Percentiles rank a stretch among this genome's conserved stretches.
These are phyloP conservation scores for Sporothrix pallida DNA, from an alignment of 2,329 filamentous ascomycete genomes.

Conservation along the genomic window DNA sequence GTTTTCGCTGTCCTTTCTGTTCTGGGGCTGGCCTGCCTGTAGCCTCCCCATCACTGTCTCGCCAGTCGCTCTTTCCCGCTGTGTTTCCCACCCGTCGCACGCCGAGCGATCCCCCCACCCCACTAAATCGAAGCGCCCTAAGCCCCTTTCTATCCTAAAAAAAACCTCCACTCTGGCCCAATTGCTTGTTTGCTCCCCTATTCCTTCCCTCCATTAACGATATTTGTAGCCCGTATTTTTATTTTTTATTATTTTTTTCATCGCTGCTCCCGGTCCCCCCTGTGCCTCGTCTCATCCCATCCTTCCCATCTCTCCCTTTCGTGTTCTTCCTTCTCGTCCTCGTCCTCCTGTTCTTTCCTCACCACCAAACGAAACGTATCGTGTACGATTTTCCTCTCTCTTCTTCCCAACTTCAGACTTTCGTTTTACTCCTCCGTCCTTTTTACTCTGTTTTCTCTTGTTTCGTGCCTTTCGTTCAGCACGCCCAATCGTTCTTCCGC, in stretches of 20 bases:
- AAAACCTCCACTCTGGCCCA: conserved; percentile 24
- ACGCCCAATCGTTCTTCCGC: conserved; percentile 20
- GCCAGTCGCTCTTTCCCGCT: conserved; percentile 6
- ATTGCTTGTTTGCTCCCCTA: conserved; percentile 31
- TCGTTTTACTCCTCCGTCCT: conserved; percentile 22
- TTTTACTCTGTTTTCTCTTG: not conserved
- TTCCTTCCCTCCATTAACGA: conserved; percentile 23
- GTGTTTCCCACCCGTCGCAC: conserved; percentile 1
- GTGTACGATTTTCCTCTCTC: conserved; percentile 21
- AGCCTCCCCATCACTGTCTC: not conserved
- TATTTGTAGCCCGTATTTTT: conserved; percentile 21
- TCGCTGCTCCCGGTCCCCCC: conserved; percentile 15
- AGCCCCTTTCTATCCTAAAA: conserved; percentile 27
- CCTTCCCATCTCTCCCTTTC: conserved; percentile 6
- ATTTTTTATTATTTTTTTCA: conserved; percentile 8
- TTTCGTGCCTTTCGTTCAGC: not conserved
- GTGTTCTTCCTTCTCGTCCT: conserved; percentile 6
- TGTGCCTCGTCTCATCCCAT: conserved; percentile 27
- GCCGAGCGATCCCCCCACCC: conserved; percentile 25
- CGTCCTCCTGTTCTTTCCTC: not conserved
- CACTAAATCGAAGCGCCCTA: conserved; percentile 30
- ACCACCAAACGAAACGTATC: conserved; percentile 25
- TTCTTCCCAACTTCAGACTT: conserved; percentile 9
- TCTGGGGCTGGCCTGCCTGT: conserved; percentile 9
- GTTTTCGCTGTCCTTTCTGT: not conserved